A percentile compares a stretch with the other conserved stretches of the same genome.
Evolutionary conservation across 2,329 filamentous ascomycete genomes (phyloP).

Genomic region (Neonectria faginata): DNA sequence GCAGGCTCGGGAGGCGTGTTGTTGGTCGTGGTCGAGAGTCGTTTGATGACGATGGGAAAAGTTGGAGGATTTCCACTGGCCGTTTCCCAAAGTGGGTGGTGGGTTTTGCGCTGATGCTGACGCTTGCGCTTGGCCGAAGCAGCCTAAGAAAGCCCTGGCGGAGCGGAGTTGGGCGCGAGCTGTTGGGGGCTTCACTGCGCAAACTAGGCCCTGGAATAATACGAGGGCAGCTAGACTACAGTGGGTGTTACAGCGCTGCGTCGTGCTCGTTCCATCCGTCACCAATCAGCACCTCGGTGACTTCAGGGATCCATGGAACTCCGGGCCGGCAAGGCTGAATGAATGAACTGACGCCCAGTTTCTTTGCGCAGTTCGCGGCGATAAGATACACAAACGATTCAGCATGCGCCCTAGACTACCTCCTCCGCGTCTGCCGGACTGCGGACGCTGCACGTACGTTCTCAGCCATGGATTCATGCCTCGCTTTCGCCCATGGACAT

Average conservation of each 20-base stretch:
- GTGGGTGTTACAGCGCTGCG: not conserved
- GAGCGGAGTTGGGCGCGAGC: constrained; percentile 34
- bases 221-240: constrained; percentile 11
- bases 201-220: constrained; percentile 11
- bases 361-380: not conserved
- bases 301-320: not conserved
- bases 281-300: not conserved
- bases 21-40: not conserved
- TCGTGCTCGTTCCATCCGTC: not conserved
- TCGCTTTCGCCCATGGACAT: constrained; percentile 28
- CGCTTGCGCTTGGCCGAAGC: constrained; percentile 35
- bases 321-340: not conserved
- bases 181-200: constrained; percentile 36
- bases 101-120: constrained; percentile 37
- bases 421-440: not conserved
- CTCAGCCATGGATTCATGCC: constrained; percentile 8
- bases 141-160: constrained; percentile 35
- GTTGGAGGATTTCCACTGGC: constrained; percentile 30
- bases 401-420: not conserved
- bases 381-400: constrained; percentile 5
- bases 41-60: constrained; percentile 43
- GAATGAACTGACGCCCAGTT: not conserved
- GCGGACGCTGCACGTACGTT: not conserved
- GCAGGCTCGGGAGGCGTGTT: constrained; percentile 26
- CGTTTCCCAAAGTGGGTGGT: constrained; percentile 43